Percentiles rank a stretch among this genome's conserved stretches.
Evolutionary conservation across 345 rosid genomes (phyloP).

Genomic region (Conringia planisiliqua): DNA sequence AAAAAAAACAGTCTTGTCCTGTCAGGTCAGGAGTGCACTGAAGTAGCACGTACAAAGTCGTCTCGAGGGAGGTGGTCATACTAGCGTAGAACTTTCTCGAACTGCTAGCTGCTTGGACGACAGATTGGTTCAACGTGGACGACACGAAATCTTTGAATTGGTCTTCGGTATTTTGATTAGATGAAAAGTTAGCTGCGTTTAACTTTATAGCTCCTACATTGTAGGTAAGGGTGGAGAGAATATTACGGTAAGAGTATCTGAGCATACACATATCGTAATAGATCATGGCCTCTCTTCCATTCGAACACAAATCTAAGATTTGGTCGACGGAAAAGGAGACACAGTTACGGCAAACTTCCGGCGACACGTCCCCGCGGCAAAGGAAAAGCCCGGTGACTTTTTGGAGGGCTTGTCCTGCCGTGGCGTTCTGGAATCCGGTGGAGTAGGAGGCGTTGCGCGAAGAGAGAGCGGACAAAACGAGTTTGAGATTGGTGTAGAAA

Average conservation of each 20-base stretch:
- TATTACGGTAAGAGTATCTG: conserved; percentile 29
- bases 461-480: conserved; percentile 35
- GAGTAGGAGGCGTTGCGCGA: conserved; percentile 4
- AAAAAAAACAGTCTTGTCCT: conserved; percentile 11
- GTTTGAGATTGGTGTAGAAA: conserved; percentile 30
- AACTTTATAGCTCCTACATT: background rate
- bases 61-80: background rate
- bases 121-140: background rate
- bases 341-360: conserved; percentile 3
- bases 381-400: conserved; percentile 38
- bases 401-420: conserved; percentile 26
- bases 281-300: conserved; percentile 4
- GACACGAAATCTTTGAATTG: background rate
- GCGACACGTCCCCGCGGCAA: background rate
- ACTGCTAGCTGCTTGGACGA: background rate
- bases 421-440: conserved; percentile 41
- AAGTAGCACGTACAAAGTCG: conserved; percentile 26
- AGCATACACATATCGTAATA: conserved; percentile 35
- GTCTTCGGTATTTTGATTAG: background rate
- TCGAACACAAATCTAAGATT: background rate
- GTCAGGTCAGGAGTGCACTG: conserved; percentile 55
- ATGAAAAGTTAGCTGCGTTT: background rate
- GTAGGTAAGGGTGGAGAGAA: background rate
- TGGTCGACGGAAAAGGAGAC: background rate
- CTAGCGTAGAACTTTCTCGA: conserved; percentile 27